Conservation (phyloP, 2,329 filamentous ascomycete species). For the Alternaria rosae region DNA sequence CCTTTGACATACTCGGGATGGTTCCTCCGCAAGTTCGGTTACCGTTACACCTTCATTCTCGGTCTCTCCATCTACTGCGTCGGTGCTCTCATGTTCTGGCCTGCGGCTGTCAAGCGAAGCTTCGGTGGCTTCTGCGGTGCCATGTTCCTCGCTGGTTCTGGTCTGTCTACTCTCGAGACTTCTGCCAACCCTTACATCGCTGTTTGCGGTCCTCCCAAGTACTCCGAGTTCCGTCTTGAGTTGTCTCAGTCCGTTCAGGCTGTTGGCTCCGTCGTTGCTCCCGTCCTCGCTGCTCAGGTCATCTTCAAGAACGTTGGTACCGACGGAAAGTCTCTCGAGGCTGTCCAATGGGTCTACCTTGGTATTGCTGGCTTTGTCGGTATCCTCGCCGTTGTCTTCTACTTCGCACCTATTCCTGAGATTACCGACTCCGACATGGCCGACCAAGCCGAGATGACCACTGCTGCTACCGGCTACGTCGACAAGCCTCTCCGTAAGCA, state of each 20-base stretch:
- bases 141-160: constrained; percentile 77
- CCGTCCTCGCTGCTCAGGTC: constrained; percentile 74
- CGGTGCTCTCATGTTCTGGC: constrained; percentile 84
- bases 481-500: constrained; percentile 73
- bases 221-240: constrained; percentile 79
- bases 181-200: constrained; percentile 69
- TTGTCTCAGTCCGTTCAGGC: constrained; percentile 80
- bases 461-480: constrained; percentile 58
- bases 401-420: constrained; percentile 64
- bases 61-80: constrained; percentile 73
- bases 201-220: constrained; percentile 76
- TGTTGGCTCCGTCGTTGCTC: constrained; percentile 76
- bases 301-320: constrained; percentile 73
- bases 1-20: constrained; percentile 62
- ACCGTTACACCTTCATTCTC: constrained; percentile 80
- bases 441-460: constrained; percentile 44
- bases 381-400: constrained; percentile 70
- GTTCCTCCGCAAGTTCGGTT: constrained; percentile 76
- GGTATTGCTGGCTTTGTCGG: constrained; percentile 77
- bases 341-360: constrained; percentile 83
- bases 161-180: constrained; percentile 77
- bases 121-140: constrained; percentile 77
- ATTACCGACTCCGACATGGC: constrained; percentile 74
- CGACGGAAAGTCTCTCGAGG: constrained; percentile 63
- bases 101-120: constrained; percentile 73